phyloP scores from a whole-genome alignment of 2,329 filamentous ascomycete genomes.

The Xylariales sp. region DNA sequence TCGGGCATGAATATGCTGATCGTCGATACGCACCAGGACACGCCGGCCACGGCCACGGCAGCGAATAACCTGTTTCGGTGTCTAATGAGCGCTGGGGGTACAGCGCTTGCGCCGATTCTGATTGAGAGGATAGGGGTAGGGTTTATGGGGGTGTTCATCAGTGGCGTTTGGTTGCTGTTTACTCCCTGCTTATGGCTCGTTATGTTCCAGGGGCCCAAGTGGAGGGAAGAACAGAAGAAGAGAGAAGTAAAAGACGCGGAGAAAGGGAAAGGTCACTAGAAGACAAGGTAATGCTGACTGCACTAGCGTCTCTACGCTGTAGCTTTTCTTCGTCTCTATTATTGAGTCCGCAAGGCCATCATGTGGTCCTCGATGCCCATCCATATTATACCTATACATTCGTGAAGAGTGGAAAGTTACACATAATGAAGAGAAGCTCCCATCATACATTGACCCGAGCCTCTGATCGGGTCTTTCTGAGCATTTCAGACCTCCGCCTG shows the following conservation, averaged over 20 bases:
- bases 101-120: conserved; percentile 19
- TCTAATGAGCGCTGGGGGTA: conserved; percentile 21
- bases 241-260: not conserved
- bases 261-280: not conserved
- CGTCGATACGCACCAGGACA: conserved; percentile 13
- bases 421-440: no score
- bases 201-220: conserved; percentile 17
- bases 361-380: no score
- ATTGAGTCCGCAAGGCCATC: no score
- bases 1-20: conserved; percentile 12
- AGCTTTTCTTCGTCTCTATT: no score
- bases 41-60: conserved; percentile 13
- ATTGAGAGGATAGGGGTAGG: conserved; percentile 21
- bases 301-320: no score
- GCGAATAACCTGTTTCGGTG: conserved; percentile 16
- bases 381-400: no score
- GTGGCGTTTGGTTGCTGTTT: conserved; percentile 16
- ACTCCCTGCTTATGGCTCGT: conserved; percentile 23
- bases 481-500: no score
- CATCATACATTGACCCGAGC: no score
- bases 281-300: not conserved
- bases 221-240: conserved; percentile 15
- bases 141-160: conserved; percentile 19
- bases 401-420: no score
- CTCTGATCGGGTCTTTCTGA: no score